Evolutionary conservation across 2,329 filamentous ascomycete genomes (phyloP).

Genomic region (Penicillium sp.): DNA sequence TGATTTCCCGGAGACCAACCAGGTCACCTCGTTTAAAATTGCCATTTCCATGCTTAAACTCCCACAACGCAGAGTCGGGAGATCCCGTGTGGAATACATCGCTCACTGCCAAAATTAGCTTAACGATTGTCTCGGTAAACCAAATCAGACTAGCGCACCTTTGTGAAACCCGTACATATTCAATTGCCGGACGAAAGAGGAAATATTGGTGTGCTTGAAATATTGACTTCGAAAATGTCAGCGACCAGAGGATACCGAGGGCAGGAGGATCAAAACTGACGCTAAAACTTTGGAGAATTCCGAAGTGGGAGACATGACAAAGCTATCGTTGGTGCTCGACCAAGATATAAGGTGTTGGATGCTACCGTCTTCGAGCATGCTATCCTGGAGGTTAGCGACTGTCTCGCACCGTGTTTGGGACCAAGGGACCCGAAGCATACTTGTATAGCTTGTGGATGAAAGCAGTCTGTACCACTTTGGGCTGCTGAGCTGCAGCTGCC

Average conservation of each 20-base stretch:
- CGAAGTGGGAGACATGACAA: constrained; percentile 95
- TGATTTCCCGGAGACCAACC: constrained; percentile 87
- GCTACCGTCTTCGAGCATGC: constrained; percentile 90
- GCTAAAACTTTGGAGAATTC: constrained; percentile 98
- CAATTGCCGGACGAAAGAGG: constrained; percentile 92
- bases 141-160: constrained; percentile 53
- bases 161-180: constrained; percentile 99
- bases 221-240: constrained; percentile 65
- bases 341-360: constrained; percentile 97
- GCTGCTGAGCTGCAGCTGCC: constrained; percentile 66
- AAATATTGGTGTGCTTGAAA: constrained; percentile 99
- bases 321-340: constrained; percentile 90
- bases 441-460: constrained; percentile 99
- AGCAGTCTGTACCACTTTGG: constrained; percentile 95
- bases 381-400: constrained; percentile 39
- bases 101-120: constrained; percentile 61
- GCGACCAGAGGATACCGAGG: constrained; percentile 13
- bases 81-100: constrained; percentile 96
- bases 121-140: not conserved
- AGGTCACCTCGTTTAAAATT: constrained; percentile 96
- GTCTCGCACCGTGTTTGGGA: not conserved
- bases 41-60: constrained; percentile 96
- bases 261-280: constrained; percentile 53
- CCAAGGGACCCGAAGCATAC: constrained; percentile 49
- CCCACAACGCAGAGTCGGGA: constrained; percentile 91